Conservation (phyloP, 768 basidiomycete genomes). For the Sporobolomyces pararoseus region DNA sequence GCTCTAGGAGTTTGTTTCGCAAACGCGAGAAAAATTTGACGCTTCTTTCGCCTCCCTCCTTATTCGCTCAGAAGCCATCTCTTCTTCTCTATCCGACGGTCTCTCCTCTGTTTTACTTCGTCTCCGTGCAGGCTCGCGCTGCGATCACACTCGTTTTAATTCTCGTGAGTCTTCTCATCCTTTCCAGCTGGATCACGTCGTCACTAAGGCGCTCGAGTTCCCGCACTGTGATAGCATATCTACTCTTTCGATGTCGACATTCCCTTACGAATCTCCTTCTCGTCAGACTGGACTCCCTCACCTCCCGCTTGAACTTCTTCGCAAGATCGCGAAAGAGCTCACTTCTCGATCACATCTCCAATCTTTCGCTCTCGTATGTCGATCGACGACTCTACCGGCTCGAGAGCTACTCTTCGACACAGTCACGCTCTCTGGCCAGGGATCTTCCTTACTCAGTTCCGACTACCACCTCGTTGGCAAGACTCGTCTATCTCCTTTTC, state of each 20-base stretch:
- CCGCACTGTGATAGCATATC: no score
- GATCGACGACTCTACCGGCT: not conserved
- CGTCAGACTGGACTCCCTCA: not conserved
- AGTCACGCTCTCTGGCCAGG: not conserved
- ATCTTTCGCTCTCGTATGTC: conserved; percentile 6
- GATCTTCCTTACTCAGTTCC: not conserved
- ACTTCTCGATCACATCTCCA: not conserved
- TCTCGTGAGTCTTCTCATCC: no score
- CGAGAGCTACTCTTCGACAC: conserved; percentile 3
- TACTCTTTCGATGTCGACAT: no score
- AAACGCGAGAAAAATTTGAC: no score
- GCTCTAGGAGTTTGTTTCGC: not conserved
- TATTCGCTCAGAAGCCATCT: not conserved
- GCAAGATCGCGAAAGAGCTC: conserved; percentile 7
- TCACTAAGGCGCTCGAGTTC: no score
- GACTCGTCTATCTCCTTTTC: not conserved
- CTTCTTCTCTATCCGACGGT: not conserved
- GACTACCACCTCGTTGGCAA: not conserved
- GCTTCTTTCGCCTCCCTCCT: not conserved
- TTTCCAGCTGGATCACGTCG: no score
- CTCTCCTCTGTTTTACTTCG: no score
- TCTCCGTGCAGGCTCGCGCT: no score
- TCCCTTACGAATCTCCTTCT: not conserved
- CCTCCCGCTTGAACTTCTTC: conserved; percentile 9
- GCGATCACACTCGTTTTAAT: no score